A percentile compares a stretch with the other conserved stretches of the same genome.
phyloP scores from a whole-genome alignment of 805 yeast species.

The Barnettozyma salicaria region DNA sequence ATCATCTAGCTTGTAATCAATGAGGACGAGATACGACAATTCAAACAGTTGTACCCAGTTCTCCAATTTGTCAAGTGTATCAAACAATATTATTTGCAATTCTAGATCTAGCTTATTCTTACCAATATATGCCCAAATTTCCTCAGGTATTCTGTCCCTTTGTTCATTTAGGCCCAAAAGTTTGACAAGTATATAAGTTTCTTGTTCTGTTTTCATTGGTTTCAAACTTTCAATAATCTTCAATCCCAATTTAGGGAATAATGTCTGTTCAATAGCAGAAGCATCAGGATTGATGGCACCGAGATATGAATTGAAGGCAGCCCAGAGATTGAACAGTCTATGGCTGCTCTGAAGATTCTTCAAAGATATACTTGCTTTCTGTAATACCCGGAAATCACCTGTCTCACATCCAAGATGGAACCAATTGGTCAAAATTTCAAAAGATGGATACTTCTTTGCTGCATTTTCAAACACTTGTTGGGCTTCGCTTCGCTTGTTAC shows the following conservation, averaged over 20 bases:
- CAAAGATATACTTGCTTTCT: constrained; percentile 44
- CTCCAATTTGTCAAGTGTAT: constrained; percentile 36
- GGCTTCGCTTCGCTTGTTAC: constrained; percentile 37
- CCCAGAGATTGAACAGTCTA: constrained; percentile 42
- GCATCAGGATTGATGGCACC: constrained; percentile 31
- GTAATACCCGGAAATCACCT: constrained; percentile 45
- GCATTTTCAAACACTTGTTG: constrained; percentile 50
- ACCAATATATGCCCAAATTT: constrained; percentile 29
- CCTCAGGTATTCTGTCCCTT: constrained; percentile 31
- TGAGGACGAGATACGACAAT: constrained; percentile 37
- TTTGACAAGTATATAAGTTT: constrained; percentile 51
- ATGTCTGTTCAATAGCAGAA: constrained; percentile 38
- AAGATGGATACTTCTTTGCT: constrained; percentile 49
- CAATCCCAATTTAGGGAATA: constrained; percentile 57
- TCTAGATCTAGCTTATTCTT: constrained; percentile 48
- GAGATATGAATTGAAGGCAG: constrained; percentile 47
- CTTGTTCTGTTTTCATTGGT: constrained; percentile 58
- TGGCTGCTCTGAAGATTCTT: constrained; percentile 31
- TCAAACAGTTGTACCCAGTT: constrained; percentile 40
- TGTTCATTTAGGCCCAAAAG: constrained; percentile 38
- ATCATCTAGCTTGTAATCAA: constrained; percentile 56
- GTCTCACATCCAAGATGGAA: constrained; percentile 44
- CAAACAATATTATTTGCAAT: constrained; percentile 48
- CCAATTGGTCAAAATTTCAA: constrained; percentile 48
- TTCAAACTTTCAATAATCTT: constrained; percentile 46